These are phyloP conservation scores for Kodamaea suecica DNA, from an alignment of 1,139 yeast species.

Conservation along the genomic window DNA sequence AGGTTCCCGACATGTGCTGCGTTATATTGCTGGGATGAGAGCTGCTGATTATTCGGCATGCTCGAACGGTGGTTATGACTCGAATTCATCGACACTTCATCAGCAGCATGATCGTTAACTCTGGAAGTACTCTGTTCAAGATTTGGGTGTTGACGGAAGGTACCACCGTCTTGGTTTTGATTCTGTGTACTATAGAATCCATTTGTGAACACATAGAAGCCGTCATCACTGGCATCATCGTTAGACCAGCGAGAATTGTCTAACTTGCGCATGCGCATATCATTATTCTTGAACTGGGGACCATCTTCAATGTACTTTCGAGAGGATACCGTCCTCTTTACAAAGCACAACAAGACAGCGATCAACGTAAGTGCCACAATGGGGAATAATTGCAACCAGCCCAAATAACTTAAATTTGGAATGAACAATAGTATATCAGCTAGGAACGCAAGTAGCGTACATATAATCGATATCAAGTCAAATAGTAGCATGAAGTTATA, in stretches of 20 bases:
- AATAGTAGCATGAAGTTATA: conserved; percentile 28
- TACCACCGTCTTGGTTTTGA: neutral
- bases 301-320: conserved; percentile 37
- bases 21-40: no score
- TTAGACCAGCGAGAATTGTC: conserved; percentile 19
- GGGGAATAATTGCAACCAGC: conserved; percentile 46
- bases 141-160: no score
- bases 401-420: conserved; percentile 40
- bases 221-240: conserved; percentile 44
- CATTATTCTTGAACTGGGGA: conserved; percentile 30
- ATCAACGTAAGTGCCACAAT: conserved; percentile 34
- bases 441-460: conserved; percentile 38
- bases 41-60: no score
- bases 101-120: neutral
- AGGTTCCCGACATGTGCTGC: no score
- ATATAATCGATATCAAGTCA: conserved; percentile 35
- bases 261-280: conserved; percentile 32
- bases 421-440: conserved; percentile 42
- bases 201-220: conserved; percentile 44
- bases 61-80: neutral
- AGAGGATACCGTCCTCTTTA: conserved; percentile 38
- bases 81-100: neutral
- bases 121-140: no score
- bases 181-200: conserved; percentile 25
- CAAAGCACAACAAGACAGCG: conserved; percentile 39